Base-by-base conservation (phyloP, 257 asterid species). In the Anisodus acutangulus region DNA sequence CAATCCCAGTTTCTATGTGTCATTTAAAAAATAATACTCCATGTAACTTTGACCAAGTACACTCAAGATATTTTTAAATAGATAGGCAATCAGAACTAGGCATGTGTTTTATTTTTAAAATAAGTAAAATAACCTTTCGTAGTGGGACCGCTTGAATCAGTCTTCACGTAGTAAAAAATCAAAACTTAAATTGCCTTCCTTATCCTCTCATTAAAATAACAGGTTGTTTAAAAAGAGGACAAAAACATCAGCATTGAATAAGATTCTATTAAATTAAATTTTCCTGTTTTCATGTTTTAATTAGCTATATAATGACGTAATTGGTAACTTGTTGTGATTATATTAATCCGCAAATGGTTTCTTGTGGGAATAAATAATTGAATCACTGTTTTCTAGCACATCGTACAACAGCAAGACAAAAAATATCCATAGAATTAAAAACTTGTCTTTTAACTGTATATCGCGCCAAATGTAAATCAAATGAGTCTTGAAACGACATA, bases 321-420 rank as follows among this genome's bases (percentile, higher is more conserved):
- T 53, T 53, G 82, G 9, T 78, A 37, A 53, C 81, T 76, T 53
- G 26, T 53, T 53, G 3, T 5, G 26, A 78, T 78, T 78, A 22
- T 1, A 13, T 54, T 76, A 74, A 53, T 78, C 17, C 5, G 7
- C 2, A 74, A 78, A 78, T 26, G 9, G 64, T 53, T 78, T 78
- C 82, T 78, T 53, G 66, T 78, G 64, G 82, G 13, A 78, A 78
- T 31, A 53, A 78, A 78, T 78, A 51, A 78, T 78, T 31, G 82
- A 78, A 11, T 53, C 66, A 26, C 66, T 53, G 31, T 31, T 78
- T 76, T 53, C 45, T 53, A 49, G 47, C 64, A 53, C 13, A 78
- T 26, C 12, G 51, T 69, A 76, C 11, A 53, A 53, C 9, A 26
- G 81, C 41, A 51, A 4, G 49, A 26, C 47, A 78, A 51, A 12